Conservation (phyloP, 2,329 filamentous ascomycete genomes). For the Graphilbum ipis-grandicollis region DNA sequence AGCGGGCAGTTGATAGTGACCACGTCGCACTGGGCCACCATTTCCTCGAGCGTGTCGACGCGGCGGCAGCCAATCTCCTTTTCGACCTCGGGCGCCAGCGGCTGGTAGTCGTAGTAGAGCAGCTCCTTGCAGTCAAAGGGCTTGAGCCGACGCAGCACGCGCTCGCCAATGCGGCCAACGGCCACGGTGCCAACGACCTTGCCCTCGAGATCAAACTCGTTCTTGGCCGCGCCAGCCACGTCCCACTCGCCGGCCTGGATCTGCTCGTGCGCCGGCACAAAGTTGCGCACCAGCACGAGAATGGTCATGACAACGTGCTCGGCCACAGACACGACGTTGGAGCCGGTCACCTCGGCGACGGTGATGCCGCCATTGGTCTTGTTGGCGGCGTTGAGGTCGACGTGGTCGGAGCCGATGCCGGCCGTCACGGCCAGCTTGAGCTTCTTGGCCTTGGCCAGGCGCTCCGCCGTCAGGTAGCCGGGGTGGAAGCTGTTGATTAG, state of each 20-base stretch:
- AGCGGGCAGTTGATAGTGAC: slow-evolving; percentile 99
- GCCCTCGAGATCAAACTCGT: slow-evolving; percentile 92
- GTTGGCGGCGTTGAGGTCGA: slow-evolving; percentile 94
- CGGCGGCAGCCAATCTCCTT: slow-evolving; percentile 89
- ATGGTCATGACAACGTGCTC: slow-evolving; percentile 99
- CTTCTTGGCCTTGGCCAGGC: slow-evolving; percentile 95
- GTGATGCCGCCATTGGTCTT: slow-evolving; percentile 95
- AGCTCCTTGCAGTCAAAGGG: slow-evolving; percentile 99
- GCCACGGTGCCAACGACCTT: slow-evolving; percentile 97
- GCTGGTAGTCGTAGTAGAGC: slow-evolving; percentile 99
- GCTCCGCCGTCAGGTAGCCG: slow-evolving; percentile 91
- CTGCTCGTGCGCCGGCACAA: slow-evolving; percentile 91
- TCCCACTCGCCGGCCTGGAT: slow-evolving; percentile 83
- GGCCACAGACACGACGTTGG: slow-evolving; percentile 95
- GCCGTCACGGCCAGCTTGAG: slow-evolving; percentile 95
- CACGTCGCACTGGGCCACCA: slow-evolving; percentile 85
- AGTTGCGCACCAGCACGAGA: slow-evolving; percentile 90
- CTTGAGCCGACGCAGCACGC: slow-evolving; percentile 89
- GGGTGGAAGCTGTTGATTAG: slow-evolving; percentile 64
- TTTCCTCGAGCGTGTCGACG: slow-evolving; percentile 78
- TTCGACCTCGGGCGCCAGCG: slow-evolving; percentile 68
- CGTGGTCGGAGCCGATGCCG: slow-evolving; percentile 95
- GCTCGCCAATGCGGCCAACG: slow-evolving; percentile 94
- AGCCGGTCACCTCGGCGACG: slow-evolving; percentile 93
- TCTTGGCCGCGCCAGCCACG: slow-evolving; percentile 90